Base-by-base conservation (phyloP, 2,329 filamentous ascomycete genomes). In the Drechslerella dactyloides region DNA sequence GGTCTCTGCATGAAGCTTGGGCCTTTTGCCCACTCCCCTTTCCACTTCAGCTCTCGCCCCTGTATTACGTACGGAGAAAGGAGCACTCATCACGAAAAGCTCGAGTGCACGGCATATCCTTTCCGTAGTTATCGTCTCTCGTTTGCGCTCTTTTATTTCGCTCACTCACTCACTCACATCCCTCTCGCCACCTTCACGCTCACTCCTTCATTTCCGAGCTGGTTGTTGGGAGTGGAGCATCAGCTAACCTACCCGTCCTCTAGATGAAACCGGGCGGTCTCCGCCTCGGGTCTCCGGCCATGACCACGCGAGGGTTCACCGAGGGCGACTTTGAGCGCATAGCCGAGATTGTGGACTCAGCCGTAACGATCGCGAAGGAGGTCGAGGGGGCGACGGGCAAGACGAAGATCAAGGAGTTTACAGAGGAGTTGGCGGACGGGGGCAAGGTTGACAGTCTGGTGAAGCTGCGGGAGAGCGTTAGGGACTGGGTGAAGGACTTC, bases 231-330 rank as follows among this genome's bases (percentile, higher is more conserved):
- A 17, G 24, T 48, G 15, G 24, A 21, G 11, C 23, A 35, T 23
- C 17, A 60, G 35, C 52, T 61, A 35, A 56, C 37, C 48, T 30
- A 50, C 51, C 54, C 54, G 54, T 61, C 33, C 44, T 54, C 37
- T 62, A 73, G 69, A 70, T 99, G 78, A 91, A 93, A 74, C 94
- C 94, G 13, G 93, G 93, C 75, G 94, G 94, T 74, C 85, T 99
- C 75, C 89, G 94, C 75, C 93, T 99, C 82, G 94, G 94, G 63
- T 94, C 93, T 0, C 94, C 94, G 0, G 94, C 94, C 76, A 99
- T 99, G 94, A 97, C 94, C 21, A 96, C 91, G 17, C 87, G 94
- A 73, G 94, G 93, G n/a, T 93, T 99, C 80, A 86, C 85, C 76
- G 88, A 93, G 77, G 87, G 89, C 62, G 94, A 99, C 81, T 99